phyloP scores from a whole-genome alignment of 164 flowering plant species.

The Chimonanthus salicifolius region DNA sequence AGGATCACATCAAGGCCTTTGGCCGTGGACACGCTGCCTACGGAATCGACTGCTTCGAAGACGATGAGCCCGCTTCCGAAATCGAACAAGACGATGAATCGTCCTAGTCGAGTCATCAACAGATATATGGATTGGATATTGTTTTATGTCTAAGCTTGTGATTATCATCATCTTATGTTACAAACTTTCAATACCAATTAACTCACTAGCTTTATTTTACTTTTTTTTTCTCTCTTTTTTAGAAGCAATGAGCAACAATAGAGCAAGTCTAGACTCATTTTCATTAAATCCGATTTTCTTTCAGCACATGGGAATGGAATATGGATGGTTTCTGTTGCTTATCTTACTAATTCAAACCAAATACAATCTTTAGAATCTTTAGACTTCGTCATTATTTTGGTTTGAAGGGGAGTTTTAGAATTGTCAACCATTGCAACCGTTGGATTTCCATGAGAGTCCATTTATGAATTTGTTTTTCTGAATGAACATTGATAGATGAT shows the following conservation, averaged over 20 bases:
- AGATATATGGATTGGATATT: neutral
- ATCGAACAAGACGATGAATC: constrained; percentile 66
- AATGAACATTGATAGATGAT: no score
- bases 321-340: neutral
- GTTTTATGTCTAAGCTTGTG: neutral
- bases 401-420: no score
- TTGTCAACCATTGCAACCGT: no score
- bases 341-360: neutral
- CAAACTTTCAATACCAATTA: neutral
- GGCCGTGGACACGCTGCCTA: constrained; percentile 79
- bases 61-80: constrained; percentile 65
- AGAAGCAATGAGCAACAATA: neutral
- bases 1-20: constrained; percentile 80
- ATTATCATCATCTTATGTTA: neutral
- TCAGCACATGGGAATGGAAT: neutral
- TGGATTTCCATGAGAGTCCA: no score
- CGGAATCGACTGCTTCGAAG: constrained; percentile 57
- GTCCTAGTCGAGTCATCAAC: constrained; percentile 19
- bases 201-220: neutral
- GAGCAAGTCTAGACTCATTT: neutral
- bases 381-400: no score
- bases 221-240: no score
- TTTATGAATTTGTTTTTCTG: no score
- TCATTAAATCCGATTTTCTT: neutral
- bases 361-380: no score